These are phyloP conservation scores for Fagopyrum homotropicum DNA, from an alignment of 148 eudicot species.

Conservation along the genomic window DNA sequence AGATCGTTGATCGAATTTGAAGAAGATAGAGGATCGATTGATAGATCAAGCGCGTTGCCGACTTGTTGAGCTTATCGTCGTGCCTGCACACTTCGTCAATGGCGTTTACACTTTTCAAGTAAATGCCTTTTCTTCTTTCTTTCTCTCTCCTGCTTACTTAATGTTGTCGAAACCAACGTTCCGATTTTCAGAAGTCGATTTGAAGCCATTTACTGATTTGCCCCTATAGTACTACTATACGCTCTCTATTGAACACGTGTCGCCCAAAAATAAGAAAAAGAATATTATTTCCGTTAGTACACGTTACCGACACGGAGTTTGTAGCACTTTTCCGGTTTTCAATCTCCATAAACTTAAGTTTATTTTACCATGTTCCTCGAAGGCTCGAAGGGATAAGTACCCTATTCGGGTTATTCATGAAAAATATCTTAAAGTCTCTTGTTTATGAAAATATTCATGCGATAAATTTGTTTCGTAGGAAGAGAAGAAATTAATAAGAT, in stretches of 20 bases:
- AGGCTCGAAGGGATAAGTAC: too few species aligned
- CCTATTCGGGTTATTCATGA: too few species aligned
- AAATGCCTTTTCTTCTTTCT: background rate
- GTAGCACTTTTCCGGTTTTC: too few species aligned
- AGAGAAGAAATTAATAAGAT: too few species aligned
- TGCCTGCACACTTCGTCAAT: conserved; percentile 4
- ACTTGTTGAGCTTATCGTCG: conserved; percentile 11
- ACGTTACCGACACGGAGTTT: background rate
- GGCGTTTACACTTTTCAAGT: background rate
- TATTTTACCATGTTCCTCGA: too few species aligned
- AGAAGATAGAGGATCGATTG: background rate
- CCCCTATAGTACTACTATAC: background rate
- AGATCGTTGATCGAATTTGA: background rate
- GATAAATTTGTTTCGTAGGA: too few species aligned
- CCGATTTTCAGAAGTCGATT: background rate
- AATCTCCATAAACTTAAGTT: too few species aligned
- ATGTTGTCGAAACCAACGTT: conserved; percentile 5
- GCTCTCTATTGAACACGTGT: conserved; percentile 2
- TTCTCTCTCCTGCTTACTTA: background rate
- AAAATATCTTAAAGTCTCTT: too few species aligned
- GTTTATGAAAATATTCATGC: too few species aligned
- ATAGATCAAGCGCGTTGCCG: conserved; percentile 7
- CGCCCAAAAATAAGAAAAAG: background rate
- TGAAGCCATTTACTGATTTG: background rate
- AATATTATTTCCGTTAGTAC: background rate